Evolutionary conservation across 75 land plant species (phyloP).

Genomic region (Cupressus sempervirens): DNA sequence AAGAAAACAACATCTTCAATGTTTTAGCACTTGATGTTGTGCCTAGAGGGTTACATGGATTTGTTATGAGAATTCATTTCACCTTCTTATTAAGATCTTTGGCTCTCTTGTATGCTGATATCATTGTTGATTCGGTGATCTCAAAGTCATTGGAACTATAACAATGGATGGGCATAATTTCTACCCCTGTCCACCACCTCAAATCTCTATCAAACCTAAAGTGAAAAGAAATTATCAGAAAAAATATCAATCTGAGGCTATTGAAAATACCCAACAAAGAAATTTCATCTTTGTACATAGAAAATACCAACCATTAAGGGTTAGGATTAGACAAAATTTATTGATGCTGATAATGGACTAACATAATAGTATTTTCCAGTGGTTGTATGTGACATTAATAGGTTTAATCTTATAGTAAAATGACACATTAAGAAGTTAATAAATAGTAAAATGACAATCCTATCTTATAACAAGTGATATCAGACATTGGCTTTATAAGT

Average conservation of each 20-base stretch:
- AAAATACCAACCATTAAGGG: too few relatives aligned
- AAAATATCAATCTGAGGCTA: neutral
- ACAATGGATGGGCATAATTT: slow-evolving; percentile 62
- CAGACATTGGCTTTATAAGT: too few relatives aligned
- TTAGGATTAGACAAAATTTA: too few relatives aligned
- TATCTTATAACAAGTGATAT: too few relatives aligned
- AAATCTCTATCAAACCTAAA: slow-evolving; percentile 75
- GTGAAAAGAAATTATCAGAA: neutral
- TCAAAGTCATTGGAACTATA: slow-evolving; percentile 21
- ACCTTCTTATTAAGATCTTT: slow-evolving; percentile 36
- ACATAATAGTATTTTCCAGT: too few relatives aligned
- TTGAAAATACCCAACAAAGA: neutral
- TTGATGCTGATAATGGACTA: too few relatives aligned
- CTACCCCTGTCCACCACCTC: slow-evolving; percentile 73
- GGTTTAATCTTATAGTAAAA: too few relatives aligned
- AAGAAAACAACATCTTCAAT: slow-evolving; percentile 36
- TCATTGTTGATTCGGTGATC: slow-evolving; percentile 39
- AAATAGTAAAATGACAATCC: too few relatives aligned
- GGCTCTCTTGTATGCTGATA: slow-evolving; percentile 40
- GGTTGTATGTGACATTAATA: too few relatives aligned
- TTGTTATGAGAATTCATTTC: slow-evolving; percentile 59
- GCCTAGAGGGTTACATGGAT: slow-evolving; percentile 79
- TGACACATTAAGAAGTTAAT: too few relatives aligned
- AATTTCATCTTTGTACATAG: too few relatives aligned
- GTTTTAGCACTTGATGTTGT: slow-evolving; percentile 24